Evolutionary conservation across 106 monocot genomes (phyloP), one percentile per base, ranked within the genome.

Genomic region (Apostasia ramifera): DNA sequence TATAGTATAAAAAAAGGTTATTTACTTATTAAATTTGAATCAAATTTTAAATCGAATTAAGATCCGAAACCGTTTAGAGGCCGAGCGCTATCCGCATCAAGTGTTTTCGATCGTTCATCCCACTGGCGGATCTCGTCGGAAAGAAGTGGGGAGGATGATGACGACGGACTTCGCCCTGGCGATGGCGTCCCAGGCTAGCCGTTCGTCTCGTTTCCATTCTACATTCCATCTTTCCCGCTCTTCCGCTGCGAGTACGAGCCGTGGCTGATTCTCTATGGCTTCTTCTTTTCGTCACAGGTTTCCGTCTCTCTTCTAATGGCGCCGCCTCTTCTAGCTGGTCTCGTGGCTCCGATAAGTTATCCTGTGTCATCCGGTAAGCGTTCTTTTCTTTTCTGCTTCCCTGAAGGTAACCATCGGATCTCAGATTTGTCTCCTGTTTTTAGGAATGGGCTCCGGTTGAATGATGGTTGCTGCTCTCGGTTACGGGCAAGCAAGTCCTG

Each of bases 81-180:
- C 26, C 26, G 26, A 26, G 26, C 26, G 26, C 26, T 26, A 26
- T 26, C 26, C 26, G 26, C 26, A 26, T 26, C 26, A 26, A 26
- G 26, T 26, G 26, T 26, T 26, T 26, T 26, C 26, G 26, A 26
- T 26, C 26, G 26, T 26, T 26, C 26, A 26, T 26, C 26, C 26
- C 26, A 26, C 26, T 26, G 26, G 26, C 26, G 26, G 26, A 26
- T 26, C 26, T 26, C 26, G 26, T 26, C 26, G 26, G 26, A 26
- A 26, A 26, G 26, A 26, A 26, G 50, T 5, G 50, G 50, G 50
- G 50, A 56, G 13, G 48, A 46, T 49, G 65, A 65, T 48, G 47
- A 26, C 65, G 37, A 65, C 48, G 65, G 65, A 65, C 47, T 65
- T 48, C 8, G 15, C 65, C 10, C 65, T 65, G 65, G 48, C 47